A percentile compares a stretch with the other conserved stretches of the same genome.
These are phyloP conservation scores for Euptelea pleiosperma DNA, from an alignment of 164 flowering plant species.

Conservation along the genomic window DNA sequence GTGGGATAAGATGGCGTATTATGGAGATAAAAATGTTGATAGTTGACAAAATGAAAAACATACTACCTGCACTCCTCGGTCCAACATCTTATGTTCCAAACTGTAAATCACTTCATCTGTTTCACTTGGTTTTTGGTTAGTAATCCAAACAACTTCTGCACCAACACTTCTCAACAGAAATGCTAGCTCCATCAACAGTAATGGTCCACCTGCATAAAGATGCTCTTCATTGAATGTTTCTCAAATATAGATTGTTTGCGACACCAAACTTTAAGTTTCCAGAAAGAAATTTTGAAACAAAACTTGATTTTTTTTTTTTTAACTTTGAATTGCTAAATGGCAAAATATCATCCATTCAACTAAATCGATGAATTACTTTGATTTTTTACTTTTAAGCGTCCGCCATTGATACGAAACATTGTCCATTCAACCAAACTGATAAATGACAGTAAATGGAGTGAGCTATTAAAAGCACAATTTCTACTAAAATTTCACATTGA, in stretches of 20 bases:
- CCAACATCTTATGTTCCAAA: constrained; percentile 76
- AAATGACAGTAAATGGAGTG: no score
- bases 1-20: no score
- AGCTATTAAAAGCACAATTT: neutral
- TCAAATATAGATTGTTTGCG: neutral
- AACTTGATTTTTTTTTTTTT: no score
- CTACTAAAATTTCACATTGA: neutral
- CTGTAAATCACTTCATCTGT: constrained; percentile 60
- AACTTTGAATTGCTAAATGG: no score
- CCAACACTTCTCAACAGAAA: constrained; percentile 78
- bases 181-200: constrained; percentile 93
- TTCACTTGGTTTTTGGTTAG: constrained; percentile 61
- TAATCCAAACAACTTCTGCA: constrained; percentile 81
- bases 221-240: neutral
- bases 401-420: no score
- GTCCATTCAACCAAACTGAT: no score
- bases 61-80: constrained; percentile 80
- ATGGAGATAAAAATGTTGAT: neutral
- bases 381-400: no score
- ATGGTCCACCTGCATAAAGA: constrained; percentile 70
- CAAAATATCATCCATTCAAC: no score
- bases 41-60: neutral
- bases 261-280: neutral
- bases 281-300: no score
- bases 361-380: no score